Conservation (phyloP, 73 alveolate genomes). For the Paramecium tetraurelia region DNA sequence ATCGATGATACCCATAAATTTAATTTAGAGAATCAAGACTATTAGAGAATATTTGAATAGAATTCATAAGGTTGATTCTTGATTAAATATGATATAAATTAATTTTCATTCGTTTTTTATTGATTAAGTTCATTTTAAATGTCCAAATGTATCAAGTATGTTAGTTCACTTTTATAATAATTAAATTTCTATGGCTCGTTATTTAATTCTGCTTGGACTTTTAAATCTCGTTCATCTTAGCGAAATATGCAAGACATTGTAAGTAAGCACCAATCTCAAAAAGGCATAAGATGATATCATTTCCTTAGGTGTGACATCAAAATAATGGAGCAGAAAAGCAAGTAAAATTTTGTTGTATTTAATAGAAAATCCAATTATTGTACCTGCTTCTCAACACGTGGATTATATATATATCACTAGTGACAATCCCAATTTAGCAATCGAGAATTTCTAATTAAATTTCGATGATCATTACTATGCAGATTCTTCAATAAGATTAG, state of each 20-base stretch:
- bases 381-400: background rate
- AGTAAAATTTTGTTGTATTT: background rate
- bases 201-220: background rate
- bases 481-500: background rate
- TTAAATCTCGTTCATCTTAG: background rate
- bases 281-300: constrained; percentile 8
- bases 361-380: constrained; percentile 11
- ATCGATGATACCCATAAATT: constrained; percentile 55
- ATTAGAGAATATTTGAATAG: constrained; percentile 58
- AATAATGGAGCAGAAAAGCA: constrained; percentile 28
- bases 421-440: background rate
- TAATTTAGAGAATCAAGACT: constrained; percentile 35
- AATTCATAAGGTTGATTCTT: constrained; percentile 20
- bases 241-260: background rate
- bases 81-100: background rate
- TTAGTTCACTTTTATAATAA: background rate
- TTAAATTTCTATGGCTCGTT: background rate
- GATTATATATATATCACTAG: background rate
- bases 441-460: background rate
- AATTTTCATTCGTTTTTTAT: background rate
- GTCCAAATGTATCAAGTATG: background rate
- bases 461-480: constrained; percentile 38
- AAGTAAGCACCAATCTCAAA: background rate
- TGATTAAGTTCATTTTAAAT: background rate
- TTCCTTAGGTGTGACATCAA: background rate